These are phyloP conservation scores for Corchorus capsularis DNA, from an alignment of 345 rosid genomes.

Conservation along the genomic window DNA sequence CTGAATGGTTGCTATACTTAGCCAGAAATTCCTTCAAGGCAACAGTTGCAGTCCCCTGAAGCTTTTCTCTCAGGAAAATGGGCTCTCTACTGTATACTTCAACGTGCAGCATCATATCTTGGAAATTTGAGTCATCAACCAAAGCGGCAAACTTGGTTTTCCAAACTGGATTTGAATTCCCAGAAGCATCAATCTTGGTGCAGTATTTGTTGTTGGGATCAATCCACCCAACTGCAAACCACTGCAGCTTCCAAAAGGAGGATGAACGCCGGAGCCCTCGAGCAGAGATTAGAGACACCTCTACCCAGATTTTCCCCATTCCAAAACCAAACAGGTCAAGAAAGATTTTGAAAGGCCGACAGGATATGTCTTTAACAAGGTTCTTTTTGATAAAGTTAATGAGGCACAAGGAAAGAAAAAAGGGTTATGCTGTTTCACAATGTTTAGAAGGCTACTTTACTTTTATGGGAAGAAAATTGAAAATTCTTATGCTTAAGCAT, in stretches of 20 bases:
- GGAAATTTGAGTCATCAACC: conserved; percentile 51
- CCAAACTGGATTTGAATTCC: conserved; percentile 75
- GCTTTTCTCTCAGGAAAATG: conserved; percentile 75
- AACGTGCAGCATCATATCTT: conserved; percentile 54
- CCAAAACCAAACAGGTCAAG: conserved; percentile 13
- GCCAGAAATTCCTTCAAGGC: conserved; percentile 67
- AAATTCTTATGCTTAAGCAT: conserved; percentile 14
- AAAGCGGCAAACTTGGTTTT: conserved; percentile 69
- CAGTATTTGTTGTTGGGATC: conserved; percentile 85
- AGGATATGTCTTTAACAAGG: not conserved
- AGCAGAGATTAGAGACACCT: conserved; percentile 75
- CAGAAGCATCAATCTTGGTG: conserved; percentile 71
- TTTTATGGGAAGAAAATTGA: conserved; percentile 1
- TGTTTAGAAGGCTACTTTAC: conserved; percentile 33
- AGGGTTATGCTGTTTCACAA: conserved; percentile 9
- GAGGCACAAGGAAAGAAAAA: not conserved
- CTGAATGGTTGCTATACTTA: conserved; percentile 40
- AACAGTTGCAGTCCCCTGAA: conserved; percentile 71
- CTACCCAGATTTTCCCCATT: conserved; percentile 75
- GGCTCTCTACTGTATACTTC: conserved; percentile 89
- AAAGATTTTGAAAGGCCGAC: conserved; percentile 9
- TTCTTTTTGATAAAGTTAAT: conserved; percentile 24
- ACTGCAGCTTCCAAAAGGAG: conserved; percentile 81
- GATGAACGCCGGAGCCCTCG: conserved; percentile 68
- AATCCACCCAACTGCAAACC: conserved; percentile 94